A percentile compares a stretch with the other conserved stretches of the same genome.
Evolutionary conservation across 1,284 basidiomycete genomes (phyloP).

Genomic region (Lentinula novae-zelandiae): DNA sequence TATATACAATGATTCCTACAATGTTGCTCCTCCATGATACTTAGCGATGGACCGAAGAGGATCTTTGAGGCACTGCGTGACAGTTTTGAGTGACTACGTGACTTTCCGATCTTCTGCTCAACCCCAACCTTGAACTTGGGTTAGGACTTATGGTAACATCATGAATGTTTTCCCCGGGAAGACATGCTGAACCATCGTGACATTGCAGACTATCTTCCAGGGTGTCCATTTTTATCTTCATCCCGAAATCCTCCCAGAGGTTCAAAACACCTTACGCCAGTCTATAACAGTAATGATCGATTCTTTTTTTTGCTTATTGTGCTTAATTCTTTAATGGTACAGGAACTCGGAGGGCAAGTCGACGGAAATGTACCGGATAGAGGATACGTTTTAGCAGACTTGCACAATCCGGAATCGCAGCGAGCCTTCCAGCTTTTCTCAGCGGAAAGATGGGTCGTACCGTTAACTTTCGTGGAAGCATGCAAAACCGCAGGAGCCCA

Average conservation of each 20-base stretch:
- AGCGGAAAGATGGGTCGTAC: conserved; percentile 72
- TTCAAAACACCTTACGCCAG: conserved; percentile 2
- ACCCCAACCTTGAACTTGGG: conserved; percentile 15
- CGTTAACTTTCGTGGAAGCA: conserved; percentile 73
- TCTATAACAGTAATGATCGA: conserved; percentile 2
- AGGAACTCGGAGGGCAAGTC: conserved; percentile 55
- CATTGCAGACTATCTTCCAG: conserved; percentile 2
- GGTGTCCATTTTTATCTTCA: conserved; percentile 10
- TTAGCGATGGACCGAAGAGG: too few species aligned
- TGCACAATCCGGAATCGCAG: conserved; percentile 62
- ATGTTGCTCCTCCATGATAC: too few species aligned
- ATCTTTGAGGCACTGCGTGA: neutral
- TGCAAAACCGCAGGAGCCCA: conserved; percentile 70
- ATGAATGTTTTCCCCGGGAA: neutral
- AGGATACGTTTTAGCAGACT: conserved; percentile 69
- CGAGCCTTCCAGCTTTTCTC: conserved; percentile 66
- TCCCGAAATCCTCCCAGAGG: conserved; percentile 2
- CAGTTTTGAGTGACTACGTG: neutral
- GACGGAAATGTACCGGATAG: conserved; percentile 71
- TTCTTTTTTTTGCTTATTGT: neutral
- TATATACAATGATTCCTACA: neutral
- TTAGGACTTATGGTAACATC: conserved; percentile 21
- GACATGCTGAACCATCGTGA: neutral
- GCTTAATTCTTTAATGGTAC: conserved; percentile 40
- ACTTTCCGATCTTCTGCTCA: neutral